Conservation (phyloP, 2,329 filamentous ascomycete species). For the Botrytis fabae region DNA sequence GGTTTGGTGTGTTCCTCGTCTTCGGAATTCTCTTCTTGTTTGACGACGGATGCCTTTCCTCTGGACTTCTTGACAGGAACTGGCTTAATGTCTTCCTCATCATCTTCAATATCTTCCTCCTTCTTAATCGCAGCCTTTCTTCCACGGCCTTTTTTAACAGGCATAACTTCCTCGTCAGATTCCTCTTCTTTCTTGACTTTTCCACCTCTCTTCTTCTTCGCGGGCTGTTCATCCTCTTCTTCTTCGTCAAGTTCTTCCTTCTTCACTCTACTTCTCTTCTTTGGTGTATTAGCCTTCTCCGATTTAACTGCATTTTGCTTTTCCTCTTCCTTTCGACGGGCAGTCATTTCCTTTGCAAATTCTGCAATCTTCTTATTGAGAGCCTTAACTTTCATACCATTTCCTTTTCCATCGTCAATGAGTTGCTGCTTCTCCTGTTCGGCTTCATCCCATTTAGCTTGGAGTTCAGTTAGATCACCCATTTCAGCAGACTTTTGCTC, state of each 20-base stretch:
- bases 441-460: slow-evolving; percentile 25
- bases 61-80: slow-evolving; percentile 22
- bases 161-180: slow-evolving; percentile 29
- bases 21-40: slow-evolving; percentile 34
- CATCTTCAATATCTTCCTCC: slow-evolving; percentile 4
- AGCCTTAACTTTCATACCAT: slow-evolving; percentile 34
- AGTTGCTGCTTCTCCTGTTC: slow-evolving; percentile 4
- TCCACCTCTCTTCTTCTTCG: slow-evolving; percentile 13
- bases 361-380: slow-evolving; percentile 36
- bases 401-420: slow-evolving; percentile 18
- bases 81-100: background rate
- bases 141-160: slow-evolving; percentile 37
- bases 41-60: slow-evolving; percentile 27
- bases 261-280: slow-evolving; percentile 27
- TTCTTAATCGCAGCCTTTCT: slow-evolving; percentile 12
- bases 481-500: slow-evolving; percentile 27
- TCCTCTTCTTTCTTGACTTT: slow-evolving; percentile 21
- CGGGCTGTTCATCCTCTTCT: slow-evolving; percentile 18
- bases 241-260: slow-evolving; percentile 23
- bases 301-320: background rate
- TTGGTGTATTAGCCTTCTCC: slow-evolving; percentile 24
- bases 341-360: slow-evolving; percentile 1
- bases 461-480: slow-evolving; percentile 26
- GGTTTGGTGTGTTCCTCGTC: slow-evolving; percentile 35
- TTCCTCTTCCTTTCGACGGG: slow-evolving; percentile 12